Evolutionary conservation across 1,139 yeast genomes (phyloP), one percentile per base, ranked within the genome.

Genomic region (Candida frijolesensis): DNA sequence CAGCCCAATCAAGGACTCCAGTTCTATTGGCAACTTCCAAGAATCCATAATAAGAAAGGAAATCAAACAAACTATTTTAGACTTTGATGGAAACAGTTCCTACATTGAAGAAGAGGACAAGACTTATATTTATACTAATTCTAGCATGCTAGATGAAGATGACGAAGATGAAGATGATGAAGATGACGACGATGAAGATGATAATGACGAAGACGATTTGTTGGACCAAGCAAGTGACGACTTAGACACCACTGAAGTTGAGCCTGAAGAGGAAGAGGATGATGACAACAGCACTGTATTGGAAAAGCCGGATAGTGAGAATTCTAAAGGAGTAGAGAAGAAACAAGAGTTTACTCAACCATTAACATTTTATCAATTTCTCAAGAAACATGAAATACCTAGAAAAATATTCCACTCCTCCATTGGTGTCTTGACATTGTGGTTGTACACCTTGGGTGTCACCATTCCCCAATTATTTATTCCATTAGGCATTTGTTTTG

Each of bases 361-460:
- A 10, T 30, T 42, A 8, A 60, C 63, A 55, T 74, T 83, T 60
- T 77, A 81, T 22, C 74, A 74, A 47, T 83, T 84, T 57, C 67
- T 85, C 40, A 79, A 84, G 38, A 88, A 87, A 61, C 94, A 94
- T 64, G 99, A 94, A 66, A 76, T 94, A 19, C 95, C 96, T 2
- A 80, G 99, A 60, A 94, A 94, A 66, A 72, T 80, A 4, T 82
- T 94, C 53, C 99, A 94, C 66, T 87, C 94, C 5, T 87, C 96
- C 1, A 89, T 91, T 49, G 99, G 97, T 0, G 77, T 89, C 53
- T 62, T 91, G 44, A 85, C 97, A 1, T 68, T 94, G 39, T 85
- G 80, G 64, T 71, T 89, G 41, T 92, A 91, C 65, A 79, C 88
- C 0, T 64, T 70, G 39, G 94, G 95, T 6, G 72, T 78, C 5